Base-by-base conservation (phyloP, 108 stramenopile species). In the Discostella pseudostelligera region DNA sequence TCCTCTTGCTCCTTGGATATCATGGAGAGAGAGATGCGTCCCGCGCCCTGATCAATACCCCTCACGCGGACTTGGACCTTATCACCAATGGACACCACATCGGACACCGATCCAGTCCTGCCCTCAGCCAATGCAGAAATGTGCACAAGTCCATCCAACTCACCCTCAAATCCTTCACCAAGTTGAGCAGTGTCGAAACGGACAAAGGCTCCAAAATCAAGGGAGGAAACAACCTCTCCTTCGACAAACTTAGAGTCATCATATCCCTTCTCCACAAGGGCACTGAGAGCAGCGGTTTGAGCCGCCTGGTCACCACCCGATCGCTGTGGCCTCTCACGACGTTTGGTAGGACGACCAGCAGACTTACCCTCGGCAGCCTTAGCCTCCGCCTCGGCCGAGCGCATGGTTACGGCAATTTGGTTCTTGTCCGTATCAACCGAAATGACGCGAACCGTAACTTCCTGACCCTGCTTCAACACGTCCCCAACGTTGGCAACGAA, bases 131-230 rank as follows among this genome's bases (percentile, higher is more conserved):
- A 79, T 16, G 85, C 80, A 16, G 89, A 90, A 71, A 92, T 92
- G 80, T 92, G 94, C 3, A 92, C 88, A 51, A 95, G 76, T 48
- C 94, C 90, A 65, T 95, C 91, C 29, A 95, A 51, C 65, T 84
- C 85, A 32, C 94, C 94, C 39, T 76, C 75, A 19, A 87, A 63
- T 47, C 87, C 88, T 21, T 76, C 79, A 21, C 79, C 85, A 43
- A 89, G 60, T 45, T 85, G 65, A 13, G 78, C 74, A 25, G 88
- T 79, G 71, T 95, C 91, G 54, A 96, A 74, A 48, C 93, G 83
- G 17, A 96, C 93, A 78, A 97, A 97, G 21, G 88, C 88, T 29
- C 97, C 97, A 78, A 95, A 97, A 62, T 94, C 93, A 35, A 89
- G 83, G 19, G 87, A 81, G 19, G 88, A 87, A 17, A 90, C 89